Evolutionary conservation across 495 filamentous ascomycete species (phyloP).

Genomic region (Podospora australis): DNA sequence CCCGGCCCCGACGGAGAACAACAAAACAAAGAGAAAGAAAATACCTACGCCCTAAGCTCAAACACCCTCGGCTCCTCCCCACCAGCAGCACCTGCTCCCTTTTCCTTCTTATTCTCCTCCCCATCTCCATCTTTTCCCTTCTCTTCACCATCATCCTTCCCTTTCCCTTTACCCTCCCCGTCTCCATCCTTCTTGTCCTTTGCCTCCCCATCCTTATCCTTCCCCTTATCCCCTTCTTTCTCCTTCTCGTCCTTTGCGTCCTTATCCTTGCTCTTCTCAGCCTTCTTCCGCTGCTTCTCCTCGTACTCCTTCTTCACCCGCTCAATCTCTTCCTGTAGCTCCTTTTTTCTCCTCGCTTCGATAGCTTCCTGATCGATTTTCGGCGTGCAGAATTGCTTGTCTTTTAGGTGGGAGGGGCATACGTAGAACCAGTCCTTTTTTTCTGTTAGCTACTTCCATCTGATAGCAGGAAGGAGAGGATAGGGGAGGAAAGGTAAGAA

Average conservation of each 20-base stretch:
- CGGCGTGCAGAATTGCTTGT: constrained; percentile 72
- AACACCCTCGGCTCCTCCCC: constrained; percentile 73
- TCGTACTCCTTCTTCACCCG: constrained; percentile 74
- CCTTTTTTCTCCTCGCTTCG: constrained; percentile 62
- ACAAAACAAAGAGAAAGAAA: neutral
- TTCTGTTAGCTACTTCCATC: too few relatives aligned
- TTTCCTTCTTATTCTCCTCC: constrained; percentile 39
- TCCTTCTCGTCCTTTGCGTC: constrained; percentile 41
- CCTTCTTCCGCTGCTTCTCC: constrained; percentile 57
- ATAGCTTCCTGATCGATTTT: constrained; percentile 70
- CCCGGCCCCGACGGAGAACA: too few relatives aligned
- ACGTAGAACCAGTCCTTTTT: constrained; percentile 97
- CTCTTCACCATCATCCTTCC: constrained; percentile 39
- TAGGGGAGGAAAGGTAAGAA: constrained; percentile 15
- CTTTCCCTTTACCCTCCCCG: constrained; percentile 41
- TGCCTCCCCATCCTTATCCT: constrained; percentile 35
- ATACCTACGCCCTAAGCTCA: constrained; percentile 66
- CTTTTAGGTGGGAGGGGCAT: constrained; percentile 77
- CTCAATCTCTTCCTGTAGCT: constrained; percentile 65
- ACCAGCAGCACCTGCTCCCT: constrained; percentile 48
- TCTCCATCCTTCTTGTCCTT: constrained; percentile 54
- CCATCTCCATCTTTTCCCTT: constrained; percentile 50
- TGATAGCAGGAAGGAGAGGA: neutral
- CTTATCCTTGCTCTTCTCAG: constrained; percentile 40
- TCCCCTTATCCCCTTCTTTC: constrained; percentile 50